phyloP scores from a whole-genome alignment of 192 early-diverging fungal genomes.

The Physocladia obscura region DNA sequence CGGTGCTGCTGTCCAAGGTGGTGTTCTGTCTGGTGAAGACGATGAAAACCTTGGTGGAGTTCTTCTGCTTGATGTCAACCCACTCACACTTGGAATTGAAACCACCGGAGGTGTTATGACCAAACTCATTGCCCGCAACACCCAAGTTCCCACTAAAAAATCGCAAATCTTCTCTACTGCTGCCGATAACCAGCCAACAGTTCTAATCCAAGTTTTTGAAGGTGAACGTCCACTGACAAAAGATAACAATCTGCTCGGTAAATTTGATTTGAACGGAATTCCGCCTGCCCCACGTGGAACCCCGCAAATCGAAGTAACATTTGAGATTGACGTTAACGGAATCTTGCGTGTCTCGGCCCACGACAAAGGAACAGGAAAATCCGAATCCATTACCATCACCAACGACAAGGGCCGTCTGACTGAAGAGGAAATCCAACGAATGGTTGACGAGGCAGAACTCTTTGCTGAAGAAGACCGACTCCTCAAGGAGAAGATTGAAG shows the following conservation, averaged over 20 bases:
- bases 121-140: constrained; percentile 88
- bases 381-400: constrained; percentile 91
- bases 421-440: constrained; percentile 88
- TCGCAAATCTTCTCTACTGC: constrained; percentile 94
- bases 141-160: constrained; percentile 90
- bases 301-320: constrained; percentile 89
- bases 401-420: constrained; percentile 90
- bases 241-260: constrained; percentile 95
- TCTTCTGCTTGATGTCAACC: constrained; percentile 85
- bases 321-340: constrained; percentile 91
- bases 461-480: constrained; percentile 88
- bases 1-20: constrained; percentile 89
- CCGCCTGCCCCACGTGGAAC: constrained; percentile 90
- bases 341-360: constrained; percentile 89
- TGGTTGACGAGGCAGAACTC: constrained; percentile 89
- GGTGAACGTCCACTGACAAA: constrained; percentile 89
- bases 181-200: constrained; percentile 94
- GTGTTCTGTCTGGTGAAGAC: constrained; percentile 76
- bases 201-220: constrained; percentile 93
- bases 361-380: constrained; percentile 88
- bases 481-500: constrained; percentile 74
- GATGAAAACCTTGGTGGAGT: constrained; percentile 86
- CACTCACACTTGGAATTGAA: constrained; percentile 92
- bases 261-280: constrained; percentile 91
- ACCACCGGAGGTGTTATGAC: constrained; percentile 97